Conservation (phyloP, 768 basidiomycete genomes). For the Goffeauzyma gilvescens region DNA sequence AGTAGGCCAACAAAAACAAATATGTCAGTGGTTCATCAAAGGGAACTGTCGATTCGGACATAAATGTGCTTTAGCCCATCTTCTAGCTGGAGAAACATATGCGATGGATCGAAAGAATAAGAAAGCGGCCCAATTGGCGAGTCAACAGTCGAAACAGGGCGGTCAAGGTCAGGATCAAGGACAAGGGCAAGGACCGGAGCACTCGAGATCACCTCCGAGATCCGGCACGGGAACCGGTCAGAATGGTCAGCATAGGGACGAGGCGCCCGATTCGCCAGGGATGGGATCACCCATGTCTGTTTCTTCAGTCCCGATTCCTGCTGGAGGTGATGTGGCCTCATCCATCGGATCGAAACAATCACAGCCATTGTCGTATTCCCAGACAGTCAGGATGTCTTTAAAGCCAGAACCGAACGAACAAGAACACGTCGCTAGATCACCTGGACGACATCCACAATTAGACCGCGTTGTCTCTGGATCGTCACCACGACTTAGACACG, state of each 20-base stretch:
- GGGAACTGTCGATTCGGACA: slow-evolving; percentile 67
- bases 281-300: slow-evolving; percentile 1
- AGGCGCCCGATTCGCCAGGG: neutral
- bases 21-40: slow-evolving; percentile 46
- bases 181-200: slow-evolving; percentile 7
- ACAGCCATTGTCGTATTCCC: no score
- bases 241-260: no score
- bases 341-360: no score
- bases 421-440: no score
- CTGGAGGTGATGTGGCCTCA: no score
- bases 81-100: slow-evolving; percentile 83
- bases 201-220: no score
- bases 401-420: no score
- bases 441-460: no score
- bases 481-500: no score
- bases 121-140: slow-evolving; percentile 28
- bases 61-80: slow-evolving; percentile 63
- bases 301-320: no score
- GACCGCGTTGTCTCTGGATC: no score
- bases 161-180: slow-evolving; percentile 2
- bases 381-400: no score
- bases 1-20: slow-evolving; percentile 29
- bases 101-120: slow-evolving; percentile 96
- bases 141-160: neutral
- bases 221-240: neutral